phyloP scores from a whole-genome alignment of 495 filamentous ascomycete species.

The Penicillium lagena region DNA sequence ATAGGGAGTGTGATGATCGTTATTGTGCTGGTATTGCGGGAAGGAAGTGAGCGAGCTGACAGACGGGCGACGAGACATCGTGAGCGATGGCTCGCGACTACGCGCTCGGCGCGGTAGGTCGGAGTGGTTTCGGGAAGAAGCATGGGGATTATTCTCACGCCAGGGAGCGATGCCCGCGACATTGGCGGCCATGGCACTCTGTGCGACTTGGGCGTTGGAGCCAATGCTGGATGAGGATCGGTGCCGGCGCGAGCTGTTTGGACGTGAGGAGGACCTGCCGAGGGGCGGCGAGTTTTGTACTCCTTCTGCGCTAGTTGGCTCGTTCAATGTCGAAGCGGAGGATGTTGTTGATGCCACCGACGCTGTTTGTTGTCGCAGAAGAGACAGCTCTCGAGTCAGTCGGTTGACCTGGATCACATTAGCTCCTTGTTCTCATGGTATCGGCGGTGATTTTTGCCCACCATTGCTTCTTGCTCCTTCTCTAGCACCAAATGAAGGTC shows the following conservation, averaged over 20 bases:
- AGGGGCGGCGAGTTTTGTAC: constrained; percentile 40
- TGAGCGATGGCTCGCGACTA: constrained; percentile 36
- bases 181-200: constrained; percentile 35
- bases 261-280: constrained; percentile 45
- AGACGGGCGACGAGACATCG: constrained; percentile 35
- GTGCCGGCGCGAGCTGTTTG: constrained; percentile 47
- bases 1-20: constrained; percentile 15
- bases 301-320: constrained; percentile 31
- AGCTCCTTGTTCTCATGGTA: constrained; percentile 2
- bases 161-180: constrained; percentile 43
- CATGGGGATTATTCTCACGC: constrained; percentile 25
- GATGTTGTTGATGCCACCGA: constrained; percentile 78
- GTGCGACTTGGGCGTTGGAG: constrained; percentile 41
- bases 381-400: constrained; percentile 75
- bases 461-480: constrained; percentile 92
- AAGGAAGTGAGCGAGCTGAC: constrained; percentile 29
- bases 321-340: constrained; percentile 59
- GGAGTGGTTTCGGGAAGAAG: neutral
- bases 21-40: constrained; percentile 22
- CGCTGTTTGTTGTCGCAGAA: constrained; percentile 74
- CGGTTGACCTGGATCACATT: constrained; percentile 67
- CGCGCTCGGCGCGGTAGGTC: constrained; percentile 14
- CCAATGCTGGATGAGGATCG: constrained; percentile 60
- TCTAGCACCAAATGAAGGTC: constrained; percentile 83
- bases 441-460: constrained; percentile 30